phyloP scores from a whole-genome alignment of 1,284 basidiomycete species.

The Fomitopsis schrenkii region DNA sequence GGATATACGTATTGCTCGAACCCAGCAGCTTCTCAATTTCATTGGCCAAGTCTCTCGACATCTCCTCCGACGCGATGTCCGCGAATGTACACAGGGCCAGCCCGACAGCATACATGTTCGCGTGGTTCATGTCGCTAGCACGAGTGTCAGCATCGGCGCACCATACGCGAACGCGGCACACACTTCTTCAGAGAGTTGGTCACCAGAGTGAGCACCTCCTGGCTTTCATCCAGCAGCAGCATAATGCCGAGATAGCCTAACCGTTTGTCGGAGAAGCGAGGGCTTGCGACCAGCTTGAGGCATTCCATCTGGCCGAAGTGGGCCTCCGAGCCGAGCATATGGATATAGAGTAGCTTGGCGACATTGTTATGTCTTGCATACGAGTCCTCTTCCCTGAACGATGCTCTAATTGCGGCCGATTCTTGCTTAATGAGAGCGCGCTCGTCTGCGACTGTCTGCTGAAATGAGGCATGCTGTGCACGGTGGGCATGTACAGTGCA shows the following conservation, averaged over 20 bases:
- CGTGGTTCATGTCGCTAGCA: conserved; percentile 97
- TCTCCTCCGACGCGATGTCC: conserved; percentile 98
- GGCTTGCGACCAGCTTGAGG: conserved; percentile 97
- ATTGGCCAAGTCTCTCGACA: conserved; percentile 94
- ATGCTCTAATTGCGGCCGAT: conserved; percentile 95
- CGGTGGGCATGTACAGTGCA: conserved; percentile 7
- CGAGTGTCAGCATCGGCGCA: neutral
- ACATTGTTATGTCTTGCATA: conserved; percentile 95
- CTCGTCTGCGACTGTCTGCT: conserved; percentile 96
- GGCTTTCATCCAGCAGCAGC: conserved; percentile 96
- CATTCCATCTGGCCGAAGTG: conserved; percentile 99
- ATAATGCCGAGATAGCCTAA: conserved; percentile 98
- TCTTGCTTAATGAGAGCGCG: conserved; percentile 97
- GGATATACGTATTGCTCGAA: conserved; percentile 97
- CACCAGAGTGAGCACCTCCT: conserved; percentile 95
- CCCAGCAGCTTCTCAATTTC: conserved; percentile 98
- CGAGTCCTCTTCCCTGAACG: conserved; percentile 96
- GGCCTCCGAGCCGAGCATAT: conserved; percentile 99
- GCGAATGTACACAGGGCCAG: conserved; percentile 98
- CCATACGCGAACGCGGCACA: conserved; percentile 26
- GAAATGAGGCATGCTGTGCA: conserved; percentile 24
- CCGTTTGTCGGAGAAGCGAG: conserved; percentile 95
- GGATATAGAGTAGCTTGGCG: conserved; percentile 98
- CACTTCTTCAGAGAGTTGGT: conserved; percentile 99
- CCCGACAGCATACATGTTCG: conserved; percentile 99